A percentile compares a stretch with the other conserved stretches of the same genome.
These are phyloP conservation scores for Lagenaria siceraria DNA, from an alignment of 306 rosid species.

Conservation along the genomic window DNA sequence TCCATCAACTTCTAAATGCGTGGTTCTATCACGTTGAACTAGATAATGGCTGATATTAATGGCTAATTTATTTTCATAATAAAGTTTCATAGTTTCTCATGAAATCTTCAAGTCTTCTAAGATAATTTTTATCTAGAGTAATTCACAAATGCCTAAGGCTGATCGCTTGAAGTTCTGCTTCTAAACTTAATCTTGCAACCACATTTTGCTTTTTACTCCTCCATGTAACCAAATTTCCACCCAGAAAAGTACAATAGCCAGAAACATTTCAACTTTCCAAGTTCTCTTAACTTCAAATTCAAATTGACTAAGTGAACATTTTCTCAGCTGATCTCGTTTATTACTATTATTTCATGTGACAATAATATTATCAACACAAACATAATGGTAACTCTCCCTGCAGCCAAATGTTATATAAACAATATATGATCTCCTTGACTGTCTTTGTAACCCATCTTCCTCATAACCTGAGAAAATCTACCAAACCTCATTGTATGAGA, in stretches of 20 bases:
- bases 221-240: not conserved
- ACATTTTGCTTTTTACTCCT: not conserved
- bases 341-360: not conserved
- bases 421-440: not conserved
- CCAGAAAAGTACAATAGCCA: not conserved
- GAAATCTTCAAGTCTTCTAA: not conserved
- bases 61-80: too few relatives aligned
- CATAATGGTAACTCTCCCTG: not conserved
- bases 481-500: too few relatives aligned
- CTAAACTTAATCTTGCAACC: not conserved
- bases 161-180: not conserved
- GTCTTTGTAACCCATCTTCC: too few relatives aligned
- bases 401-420: not conserved
- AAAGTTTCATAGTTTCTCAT: not conserved
- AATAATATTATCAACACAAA: too few relatives aligned
- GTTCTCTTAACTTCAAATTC: too few relatives aligned
- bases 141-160: not conserved
- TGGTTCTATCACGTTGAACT: not conserved
- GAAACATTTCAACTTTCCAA: not conserved
- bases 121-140: not conserved
- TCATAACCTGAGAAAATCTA: too few relatives aligned
- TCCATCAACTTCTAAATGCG: not conserved
- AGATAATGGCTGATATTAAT: not conserved
- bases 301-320: too few relatives aligned
- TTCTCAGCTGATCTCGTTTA: not conserved